Evolutionary conservation across 306 rosid genomes (phyloP), one percentile per base, ranked within the genome.

Genomic region (Castanospermum australe): DNA sequence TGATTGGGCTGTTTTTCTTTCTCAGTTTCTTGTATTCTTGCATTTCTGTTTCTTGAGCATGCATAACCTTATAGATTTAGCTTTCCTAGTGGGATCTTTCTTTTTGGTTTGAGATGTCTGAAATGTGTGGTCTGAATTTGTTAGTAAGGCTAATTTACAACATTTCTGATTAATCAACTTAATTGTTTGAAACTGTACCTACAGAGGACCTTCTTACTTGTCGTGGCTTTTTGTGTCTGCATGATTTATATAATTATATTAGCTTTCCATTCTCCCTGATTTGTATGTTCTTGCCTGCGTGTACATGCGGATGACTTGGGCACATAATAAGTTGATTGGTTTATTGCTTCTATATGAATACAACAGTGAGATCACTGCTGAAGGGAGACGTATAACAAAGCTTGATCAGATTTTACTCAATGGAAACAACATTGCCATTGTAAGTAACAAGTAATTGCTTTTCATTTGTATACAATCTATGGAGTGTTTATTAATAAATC

Each of bases 381-480:
- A 95, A 85, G 99, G 99, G 86, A 93, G 96, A 81, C 87, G 98
- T 82, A 93, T 95, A 84, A 95, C 99, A 67, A 95, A 95, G 87
- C 94, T 95, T 72, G 99, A 95, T 71, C 99, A 95, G 89, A 95
- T 95, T 81, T 85, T 95, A 79, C 96, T 95, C 55, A 93, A 93
- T 21, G 98, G 99, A 77, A 95, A 95, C 96, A 93, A 95, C 86
- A 95, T 93, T 89, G 98, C 99, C n/a, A 93, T 95, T 88, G 99
- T 95, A 88, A 95, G 98, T 89, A 18, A 51, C 57, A 61, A 32
- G 13, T 14, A 20, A 22, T 73, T 70, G 12, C 21, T 79, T 75
- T 62, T 35, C 13, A 13, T 54, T 62, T 63, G 7, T 42, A 28
- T 62, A 15, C 15, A 38, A 13, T 79, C 17, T n/a, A 4, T 54